Base-by-base conservation (phyloP, 225 moss, liverwort and hornwort species). In the Asterella californica region DNA sequence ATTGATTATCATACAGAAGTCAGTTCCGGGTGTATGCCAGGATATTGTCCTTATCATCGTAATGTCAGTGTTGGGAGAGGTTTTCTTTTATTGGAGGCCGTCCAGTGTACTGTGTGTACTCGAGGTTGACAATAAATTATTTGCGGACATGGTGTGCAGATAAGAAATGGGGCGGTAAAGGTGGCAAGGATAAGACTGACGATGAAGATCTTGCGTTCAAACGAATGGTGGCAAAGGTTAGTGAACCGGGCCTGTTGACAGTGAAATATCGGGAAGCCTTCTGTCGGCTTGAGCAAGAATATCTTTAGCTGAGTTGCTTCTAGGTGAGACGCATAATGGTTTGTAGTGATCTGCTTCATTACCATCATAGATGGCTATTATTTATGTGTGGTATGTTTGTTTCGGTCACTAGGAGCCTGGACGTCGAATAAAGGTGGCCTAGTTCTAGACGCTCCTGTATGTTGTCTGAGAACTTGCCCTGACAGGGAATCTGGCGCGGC, bases 181-280 rank as follows among this genome's bases (percentile, higher is more conserved):
- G 91, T 81, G 91, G 92, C 77, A 93, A 88, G 80, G 97, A 99
- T 80, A 99, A 93, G 84, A 87, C 89, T 55, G 94, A 99, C 79
- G 97, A 99, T 83, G 97, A 99, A 81, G 97, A 99, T 55, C 52
- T 99, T 76, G 94, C 94, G 24, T 99, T 99, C 71, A 99, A 99
- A 76, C 91, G 97, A n/a, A 99, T 99, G 97, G 94, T 99, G 77
- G 97, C 97, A 57, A 99, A 99, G 96, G 96, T 96, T 91, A 94
- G 94, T 86, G 79, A 72, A 84, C 76, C 86, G 80, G 83, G 59
- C 82, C 76, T 80, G 54, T 75, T 81, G 63, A 59, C 53, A 21
- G 11, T 34, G 15, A 22, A 15, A 24, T 19, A 21, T 57, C 52
- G 14, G 1, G 64, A 33, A 65, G 30, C 10, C 2, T 65, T 15